Base-by-base conservation (phyloP, 2,329 filamentous ascomycete genomes). In the Aotearoamyces nothofagi region DNA sequence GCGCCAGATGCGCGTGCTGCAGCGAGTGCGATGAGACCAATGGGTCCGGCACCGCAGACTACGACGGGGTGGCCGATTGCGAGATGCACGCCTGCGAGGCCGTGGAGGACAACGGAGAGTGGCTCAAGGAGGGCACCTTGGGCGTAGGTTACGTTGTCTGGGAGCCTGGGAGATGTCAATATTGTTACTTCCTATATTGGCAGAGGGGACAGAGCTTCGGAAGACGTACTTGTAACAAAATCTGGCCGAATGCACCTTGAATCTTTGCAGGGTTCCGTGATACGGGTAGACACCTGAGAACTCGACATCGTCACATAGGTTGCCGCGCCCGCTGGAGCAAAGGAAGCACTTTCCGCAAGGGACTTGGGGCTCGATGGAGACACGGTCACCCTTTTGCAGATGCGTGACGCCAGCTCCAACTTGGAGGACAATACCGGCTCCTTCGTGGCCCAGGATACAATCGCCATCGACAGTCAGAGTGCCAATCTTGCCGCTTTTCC, bases 391-490 rank as follows among this genome's bases (percentile, higher is more conserved):
- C 17, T 24, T 30, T 37, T 61, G 57, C 9, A 76, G 41, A 33
- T 58, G 47, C 7, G 50, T 54, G 9, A 76, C 69, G 14, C 57
- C 64, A 28, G 65, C 54, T 11, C 71, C 69, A 36, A 60, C 61
- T 42, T 62, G 53, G 13, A 77, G 39, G 10, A 78, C 68, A 4
- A 72, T 44, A 4, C 71, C 73, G 7, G 70, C 63, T 4, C 64
- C 69, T 48, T 78, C 72, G 37, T 78, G 73, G 13, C 73, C 71
- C 25, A 78, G 58, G 29, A 76, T 72, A 40, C 69, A 73, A 38
- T 76, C 68, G 12, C 65, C 64, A 33, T 71, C 61, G 9, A 79
- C 63, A 2, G 69, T 59, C 2, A 78, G 56, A 2, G 62, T 58
- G 3, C 75, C 74, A 41, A 79, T 78, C 9, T 61, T 53, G 14